A percentile compares a stretch with the other conserved stretches of the same genome.
These are phyloP conservation scores for Coprinellus aureogranulatus DNA, from an alignment of 768 basidiomycete genomes.

Conservation along the genomic window DNA sequence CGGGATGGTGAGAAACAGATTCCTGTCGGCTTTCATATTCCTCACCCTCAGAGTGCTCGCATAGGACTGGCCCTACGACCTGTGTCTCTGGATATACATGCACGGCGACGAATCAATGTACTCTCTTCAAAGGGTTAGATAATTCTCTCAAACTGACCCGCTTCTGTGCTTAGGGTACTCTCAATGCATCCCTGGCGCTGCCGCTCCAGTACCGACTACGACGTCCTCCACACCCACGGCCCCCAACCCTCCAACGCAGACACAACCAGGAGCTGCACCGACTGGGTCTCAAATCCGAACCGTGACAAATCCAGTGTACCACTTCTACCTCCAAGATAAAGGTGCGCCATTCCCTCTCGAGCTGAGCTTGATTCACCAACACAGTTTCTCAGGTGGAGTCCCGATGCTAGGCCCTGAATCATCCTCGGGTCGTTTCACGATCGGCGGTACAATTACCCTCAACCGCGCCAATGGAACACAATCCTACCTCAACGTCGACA, in stretches of 20 bases:
- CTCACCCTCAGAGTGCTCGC: background rate
- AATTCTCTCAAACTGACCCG: background rate
- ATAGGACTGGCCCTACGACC: slow-evolving; percentile 41
- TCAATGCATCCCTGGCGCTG: slow-evolving; percentile 46
- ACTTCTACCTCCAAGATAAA: slow-evolving; percentile 53
- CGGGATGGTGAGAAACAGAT: slow-evolving; percentile 34
- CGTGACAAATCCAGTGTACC: slow-evolving; percentile 51
- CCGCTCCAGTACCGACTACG: slow-evolving; percentile 14
- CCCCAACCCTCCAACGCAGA: slow-evolving; percentile 22
- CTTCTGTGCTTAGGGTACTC: slow-evolving; percentile 43
- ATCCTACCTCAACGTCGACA: slow-evolving; percentile 50
- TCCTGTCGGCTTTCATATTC: background rate
- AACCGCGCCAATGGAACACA: slow-evolving; percentile 39
- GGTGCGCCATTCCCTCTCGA: slow-evolving; percentile 30
- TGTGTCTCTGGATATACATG: slow-evolving; percentile 45
- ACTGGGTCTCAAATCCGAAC: slow-evolving; percentile 52
- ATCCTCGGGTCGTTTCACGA: slow-evolving; percentile 49
- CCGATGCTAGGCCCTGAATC: slow-evolving; percentile 53
- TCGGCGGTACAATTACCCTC: slow-evolving; percentile 45
- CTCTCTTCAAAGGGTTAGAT: slow-evolving; percentile 16
- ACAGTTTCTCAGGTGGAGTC: slow-evolving; percentile 44
- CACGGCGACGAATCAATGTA: slow-evolving; percentile 39
- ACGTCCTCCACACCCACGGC: slow-evolving; percentile 28
- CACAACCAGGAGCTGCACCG: slow-evolving; percentile 32
- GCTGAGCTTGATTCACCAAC: no score